Conservation (phyloP, 106 monocot species). For the Vanilla planifolia region DNA sequence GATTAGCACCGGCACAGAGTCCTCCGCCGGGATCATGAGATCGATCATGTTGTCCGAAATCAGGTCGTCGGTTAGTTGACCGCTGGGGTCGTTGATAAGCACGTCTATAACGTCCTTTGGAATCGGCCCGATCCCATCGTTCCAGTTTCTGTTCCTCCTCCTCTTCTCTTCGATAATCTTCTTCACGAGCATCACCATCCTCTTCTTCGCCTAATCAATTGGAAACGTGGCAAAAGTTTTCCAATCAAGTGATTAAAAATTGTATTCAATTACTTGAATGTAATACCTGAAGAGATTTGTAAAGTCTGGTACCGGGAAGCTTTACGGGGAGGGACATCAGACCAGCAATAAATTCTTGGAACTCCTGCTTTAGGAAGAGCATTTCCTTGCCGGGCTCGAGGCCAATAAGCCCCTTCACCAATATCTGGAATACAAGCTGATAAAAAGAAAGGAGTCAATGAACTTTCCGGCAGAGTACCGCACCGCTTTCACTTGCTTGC, state of each 20-base stretch:
- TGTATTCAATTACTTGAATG: background rate
- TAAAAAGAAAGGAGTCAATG: no score
- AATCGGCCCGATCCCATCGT: no score
- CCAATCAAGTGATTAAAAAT: background rate
- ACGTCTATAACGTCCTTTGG: constrained; percentile 67
- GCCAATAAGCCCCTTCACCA: constrained; percentile 72
- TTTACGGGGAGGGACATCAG: constrained; percentile 86
- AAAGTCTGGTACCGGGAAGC: constrained; percentile 67
- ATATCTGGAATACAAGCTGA: constrained; percentile 77
- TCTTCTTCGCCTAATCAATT: constrained; percentile 38
- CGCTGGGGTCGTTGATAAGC: constrained; percentile 42
- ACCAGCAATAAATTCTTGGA: constrained; percentile 84
- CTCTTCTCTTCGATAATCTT: constrained; percentile 56
- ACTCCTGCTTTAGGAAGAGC: constrained; percentile 65
- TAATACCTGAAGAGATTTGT: constrained; percentile 70
- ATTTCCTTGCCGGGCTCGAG: constrained; percentile 63
- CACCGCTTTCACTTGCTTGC: no score
- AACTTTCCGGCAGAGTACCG: no score
- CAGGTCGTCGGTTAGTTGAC: constrained; percentile 65
- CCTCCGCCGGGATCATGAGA: constrained; percentile 93
- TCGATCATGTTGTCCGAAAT: constrained; percentile 91
- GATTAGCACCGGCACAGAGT: constrained; percentile 84
- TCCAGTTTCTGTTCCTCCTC: constrained; percentile 5
- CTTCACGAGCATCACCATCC: constrained; percentile 57
- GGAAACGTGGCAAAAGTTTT: background rate